These are phyloP conservation scores for Elongisporangium anandrum DNA, from an alignment of 352 stramenopile genomes.

Conservation along the genomic window DNA sequence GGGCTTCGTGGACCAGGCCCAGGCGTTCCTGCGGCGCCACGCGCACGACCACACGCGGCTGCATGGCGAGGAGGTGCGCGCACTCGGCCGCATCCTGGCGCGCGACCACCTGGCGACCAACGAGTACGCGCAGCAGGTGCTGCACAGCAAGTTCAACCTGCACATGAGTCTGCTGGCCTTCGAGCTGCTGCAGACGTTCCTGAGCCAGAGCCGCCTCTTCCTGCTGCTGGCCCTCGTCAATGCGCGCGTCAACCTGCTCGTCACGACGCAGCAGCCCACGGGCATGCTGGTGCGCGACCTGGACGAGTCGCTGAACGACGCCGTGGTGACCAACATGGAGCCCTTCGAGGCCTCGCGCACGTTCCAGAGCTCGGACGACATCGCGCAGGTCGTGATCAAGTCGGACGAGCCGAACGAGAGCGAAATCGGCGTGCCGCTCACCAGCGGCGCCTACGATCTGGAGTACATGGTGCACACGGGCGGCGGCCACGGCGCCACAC, in stretches of 20 bases:
- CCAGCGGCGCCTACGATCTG: constrained; percentile 60
- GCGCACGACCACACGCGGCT: constrained; percentile 59
- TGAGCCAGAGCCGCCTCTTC: constrained; percentile 76
- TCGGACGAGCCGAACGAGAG: constrained; percentile 63
- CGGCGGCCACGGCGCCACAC: constrained; percentile 26
- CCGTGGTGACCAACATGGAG: constrained; percentile 39
- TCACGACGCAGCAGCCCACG: constrained; percentile 60
- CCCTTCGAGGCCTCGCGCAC: constrained; percentile 22
- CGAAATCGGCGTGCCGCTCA: constrained; percentile 55
- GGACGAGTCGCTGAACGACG: constrained; percentile 27
- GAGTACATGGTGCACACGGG: constrained; percentile 68
- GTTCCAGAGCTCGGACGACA: constrained; percentile 54
- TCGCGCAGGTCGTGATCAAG: constrained; percentile 41
- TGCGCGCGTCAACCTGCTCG: constrained; percentile 67
- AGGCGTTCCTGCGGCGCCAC: constrained; percentile 57
- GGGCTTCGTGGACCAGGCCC: constrained; percentile 41
- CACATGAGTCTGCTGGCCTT: constrained; percentile 82
- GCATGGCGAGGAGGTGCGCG: constrained; percentile 65
- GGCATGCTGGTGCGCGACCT: constrained; percentile 63
- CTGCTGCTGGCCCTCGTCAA: constrained; percentile 75
- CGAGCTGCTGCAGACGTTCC: constrained; percentile 74
- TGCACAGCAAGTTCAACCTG: constrained; percentile 83
- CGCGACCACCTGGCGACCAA: constrained; percentile 58
- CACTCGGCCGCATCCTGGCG: constrained; percentile 57
- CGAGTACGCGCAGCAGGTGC: constrained; percentile 74